Conservation (phyloP, 225 moss, liverwort and hornwort species). For the Physcomitrium patens region DNA sequence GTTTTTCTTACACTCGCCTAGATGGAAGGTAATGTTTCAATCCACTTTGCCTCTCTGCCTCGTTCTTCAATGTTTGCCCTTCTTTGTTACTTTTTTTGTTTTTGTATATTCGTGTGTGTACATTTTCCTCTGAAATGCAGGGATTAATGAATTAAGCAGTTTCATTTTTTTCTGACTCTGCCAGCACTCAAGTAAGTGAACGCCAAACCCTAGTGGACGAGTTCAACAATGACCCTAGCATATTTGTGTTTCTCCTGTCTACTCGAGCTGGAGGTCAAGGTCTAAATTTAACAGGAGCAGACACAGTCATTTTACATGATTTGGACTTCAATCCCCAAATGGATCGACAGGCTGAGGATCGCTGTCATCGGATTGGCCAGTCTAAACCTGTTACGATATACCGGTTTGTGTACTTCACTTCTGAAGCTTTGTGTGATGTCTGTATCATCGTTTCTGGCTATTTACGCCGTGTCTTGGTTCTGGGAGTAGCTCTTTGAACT, state of each 20-base stretch:
- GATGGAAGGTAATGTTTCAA: conserved; percentile 70
- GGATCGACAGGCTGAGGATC: conserved; percentile 99
- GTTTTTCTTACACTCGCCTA: conserved; percentile 78
- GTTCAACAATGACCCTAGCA: conserved; percentile 78
- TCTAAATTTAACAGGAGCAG: conserved; percentile 90
- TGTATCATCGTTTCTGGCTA: neutral
- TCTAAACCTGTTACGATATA: conserved; percentile 92
- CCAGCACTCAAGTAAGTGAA: conserved; percentile 83
- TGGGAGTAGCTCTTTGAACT: neutral
- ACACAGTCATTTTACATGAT: conserved; percentile 95
- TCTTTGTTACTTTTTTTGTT: neutral
- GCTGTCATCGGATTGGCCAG: conserved; percentile 96
- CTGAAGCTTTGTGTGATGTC: neutral
- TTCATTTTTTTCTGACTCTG: conserved; percentile 24
- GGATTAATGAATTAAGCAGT: neutral
- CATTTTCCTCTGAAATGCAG: too few species aligned
- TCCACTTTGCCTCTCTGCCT: conserved; percentile 15
- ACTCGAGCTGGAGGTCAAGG: conserved; percentile 98
- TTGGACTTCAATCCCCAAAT: conserved; percentile 99
- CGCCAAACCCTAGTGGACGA: conserved; percentile 88
- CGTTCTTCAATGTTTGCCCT: neutral
- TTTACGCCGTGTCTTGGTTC: conserved; percentile 17
- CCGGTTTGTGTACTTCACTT: conserved; percentile 45
- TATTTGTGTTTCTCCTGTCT: conserved; percentile 87
- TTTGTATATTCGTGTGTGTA: too few species aligned